Conservation (phyloP, 352 stramenopile species). For the Plasmopara viticola region DNA sequence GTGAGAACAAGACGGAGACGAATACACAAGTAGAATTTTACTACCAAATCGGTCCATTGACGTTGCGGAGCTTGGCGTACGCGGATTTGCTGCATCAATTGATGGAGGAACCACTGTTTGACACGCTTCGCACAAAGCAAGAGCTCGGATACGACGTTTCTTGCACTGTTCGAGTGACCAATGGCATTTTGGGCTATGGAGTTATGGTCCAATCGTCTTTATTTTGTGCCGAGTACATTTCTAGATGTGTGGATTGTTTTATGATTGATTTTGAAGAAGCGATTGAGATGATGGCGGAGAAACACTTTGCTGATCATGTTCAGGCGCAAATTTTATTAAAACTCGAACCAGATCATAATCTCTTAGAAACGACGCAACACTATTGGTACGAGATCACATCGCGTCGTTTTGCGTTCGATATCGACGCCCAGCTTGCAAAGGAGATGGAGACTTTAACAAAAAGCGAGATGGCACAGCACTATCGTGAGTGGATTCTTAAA, state of each 20-base stretch:
- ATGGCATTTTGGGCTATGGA: slow-evolving; percentile 78
- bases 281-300: slow-evolving; percentile 57
- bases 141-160: slow-evolving; percentile 87
- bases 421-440: slow-evolving; percentile 63
- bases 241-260: slow-evolving; percentile 60
- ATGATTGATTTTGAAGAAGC: slow-evolving; percentile 72
- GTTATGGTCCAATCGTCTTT: slow-evolving; percentile 80
- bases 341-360: slow-evolving; percentile 71
- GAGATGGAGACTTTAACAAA: slow-evolving; percentile 69
- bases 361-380: slow-evolving; percentile 67
- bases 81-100: slow-evolving; percentile 80
- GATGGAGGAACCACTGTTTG: slow-evolving; percentile 88
- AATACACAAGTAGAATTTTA: slow-evolving; percentile 84
- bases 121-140: slow-evolving; percentile 83
- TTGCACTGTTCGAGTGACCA: slow-evolving; percentile 76
- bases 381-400: slow-evolving; percentile 82
- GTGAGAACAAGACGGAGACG: slow-evolving; percentile 66
- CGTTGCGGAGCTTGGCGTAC: slow-evolving; percentile 53
- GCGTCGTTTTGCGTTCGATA: slow-evolving; percentile 61
- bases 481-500: slow-evolving; percentile 57
- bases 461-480: slow-evolving; percentile 50
- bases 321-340: slow-evolving; percentile 76
- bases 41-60: slow-evolving; percentile 80
- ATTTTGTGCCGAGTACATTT: slow-evolving; percentile 60
- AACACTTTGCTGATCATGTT: slow-evolving; percentile 77